Conservation (phyloP, 108 stramenopile species). For the Skeletonema marinoi region DNA sequence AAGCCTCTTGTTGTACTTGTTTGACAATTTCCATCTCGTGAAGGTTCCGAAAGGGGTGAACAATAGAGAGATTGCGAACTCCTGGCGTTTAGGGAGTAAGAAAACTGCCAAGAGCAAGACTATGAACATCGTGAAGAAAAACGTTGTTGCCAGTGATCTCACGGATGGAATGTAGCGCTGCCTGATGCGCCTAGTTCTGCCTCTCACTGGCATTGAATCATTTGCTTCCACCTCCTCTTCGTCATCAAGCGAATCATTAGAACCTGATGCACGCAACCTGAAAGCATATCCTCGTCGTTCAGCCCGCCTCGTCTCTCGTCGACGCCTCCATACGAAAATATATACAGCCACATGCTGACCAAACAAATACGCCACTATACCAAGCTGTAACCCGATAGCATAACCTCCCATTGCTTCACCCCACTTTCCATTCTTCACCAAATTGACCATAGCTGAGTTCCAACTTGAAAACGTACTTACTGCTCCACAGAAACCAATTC, state of each 20-base stretch:
- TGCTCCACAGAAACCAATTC: conserved; percentile 84
- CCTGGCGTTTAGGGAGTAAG: conserved; percentile 68
- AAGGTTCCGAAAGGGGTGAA: conserved; percentile 82
- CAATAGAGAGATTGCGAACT: conserved; percentile 67
- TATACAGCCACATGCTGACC: conserved; percentile 85
- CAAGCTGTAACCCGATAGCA: conserved; percentile 73
- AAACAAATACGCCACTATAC: conserved; percentile 75
- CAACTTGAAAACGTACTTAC: conserved; percentile 75
- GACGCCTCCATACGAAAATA: conserved; percentile 78
- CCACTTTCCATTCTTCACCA: conserved; percentile 58
- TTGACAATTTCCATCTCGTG: conserved; percentile 70
- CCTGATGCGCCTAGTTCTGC: not conserved
- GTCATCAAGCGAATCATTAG: conserved; percentile 31
- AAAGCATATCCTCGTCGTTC: conserved; percentile 79
- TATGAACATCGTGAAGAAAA: conserved; percentile 66
- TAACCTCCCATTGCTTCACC: conserved; percentile 77
- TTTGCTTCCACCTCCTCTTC: conserved; percentile 16
- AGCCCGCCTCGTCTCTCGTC: conserved; percentile 61
- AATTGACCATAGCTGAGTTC: conserved; percentile 76
- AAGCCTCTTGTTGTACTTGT: conserved; percentile 61
- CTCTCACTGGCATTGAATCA: conserved; percentile 1
- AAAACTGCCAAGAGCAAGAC: conserved; percentile 50
- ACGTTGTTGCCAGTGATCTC: conserved; percentile 67
- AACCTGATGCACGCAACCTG: conserved; percentile 48
- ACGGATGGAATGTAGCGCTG: conserved; percentile 58